Evolutionary conservation across 1,284 basidiomycete species (phyloP).

Genomic region (Porogramme epimiltina): DNA sequence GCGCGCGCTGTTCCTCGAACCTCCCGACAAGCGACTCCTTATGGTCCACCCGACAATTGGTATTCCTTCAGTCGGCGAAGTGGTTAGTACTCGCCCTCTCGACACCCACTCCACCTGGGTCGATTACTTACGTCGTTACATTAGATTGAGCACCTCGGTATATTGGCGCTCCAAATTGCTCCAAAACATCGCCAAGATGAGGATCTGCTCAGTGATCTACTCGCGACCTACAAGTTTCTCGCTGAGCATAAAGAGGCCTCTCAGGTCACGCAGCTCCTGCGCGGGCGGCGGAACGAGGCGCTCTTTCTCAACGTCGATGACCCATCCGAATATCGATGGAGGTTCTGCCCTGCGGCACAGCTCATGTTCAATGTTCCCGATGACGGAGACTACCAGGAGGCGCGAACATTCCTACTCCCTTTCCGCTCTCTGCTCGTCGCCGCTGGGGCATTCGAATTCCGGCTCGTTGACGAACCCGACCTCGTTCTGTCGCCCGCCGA

Average conservation of each 20-base stretch:
- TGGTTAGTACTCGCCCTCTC: too few relatives aligned
- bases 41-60: slow-evolving; percentile 39
- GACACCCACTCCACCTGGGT: too few relatives aligned
- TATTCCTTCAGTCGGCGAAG: slow-evolving; percentile 39
- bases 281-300: slow-evolving; percentile 5
- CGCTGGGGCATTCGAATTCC: slow-evolving; percentile 33
- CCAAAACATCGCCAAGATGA: slow-evolving; percentile 24
- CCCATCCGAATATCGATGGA: slow-evolving; percentile 28
- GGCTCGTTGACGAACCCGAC: slow-evolving; percentile 12
- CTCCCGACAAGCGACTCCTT: slow-evolving; percentile 32
- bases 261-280: slow-evolving; percentile 15
- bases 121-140: too few relatives aligned
- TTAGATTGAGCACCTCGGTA: slow-evolving; percentile 41
- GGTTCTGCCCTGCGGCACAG: slow-evolving; percentile 34
- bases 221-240: slow-evolving; percentile 42
- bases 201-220: slow-evolving; percentile 34
- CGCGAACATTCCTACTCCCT: slow-evolving; percentile 32
- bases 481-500: slow-evolving; percentile 14
- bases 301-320: slow-evolving; percentile 44
- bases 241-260: slow-evolving; percentile 21
- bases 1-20: slow-evolving; percentile 31
- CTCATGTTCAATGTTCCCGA: slow-evolving; percentile 38
- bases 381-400: slow-evolving; percentile 25
- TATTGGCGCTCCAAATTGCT: slow-evolving; percentile 31
- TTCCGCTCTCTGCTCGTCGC: slow-evolving; percentile 35